A percentile compares a stretch with the other conserved stretches of the same genome.
phyloP scores from a whole-genome alignment of 495 filamentous ascomycete species.

The Cetradonia linearis region DNA sequence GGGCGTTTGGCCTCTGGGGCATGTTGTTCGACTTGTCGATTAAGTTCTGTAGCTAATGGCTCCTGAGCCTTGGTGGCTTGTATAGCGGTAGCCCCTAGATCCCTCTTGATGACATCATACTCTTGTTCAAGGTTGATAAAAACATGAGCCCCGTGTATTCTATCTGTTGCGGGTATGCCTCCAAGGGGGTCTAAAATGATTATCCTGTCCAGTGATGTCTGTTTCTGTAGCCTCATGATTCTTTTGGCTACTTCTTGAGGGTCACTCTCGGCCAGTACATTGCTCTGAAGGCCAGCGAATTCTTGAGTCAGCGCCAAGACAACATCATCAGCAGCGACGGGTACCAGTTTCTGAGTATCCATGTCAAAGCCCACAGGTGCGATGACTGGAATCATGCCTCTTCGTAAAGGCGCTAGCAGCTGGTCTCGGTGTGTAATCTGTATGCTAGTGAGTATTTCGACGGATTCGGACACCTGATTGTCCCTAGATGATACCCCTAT shows the following conservation, averaged over 20 bases:
- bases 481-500: slow-evolving; percentile 36
- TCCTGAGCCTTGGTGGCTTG: neutral
- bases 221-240: slow-evolving; percentile 38
- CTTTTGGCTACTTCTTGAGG: slow-evolving; percentile 34
- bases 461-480: slow-evolving; percentile 24
- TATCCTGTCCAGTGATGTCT: slow-evolving; percentile 67
- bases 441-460: slow-evolving; percentile 15
- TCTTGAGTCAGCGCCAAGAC: slow-evolving; percentile 62
- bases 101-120: slow-evolving; percentile 52
- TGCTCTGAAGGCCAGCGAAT: slow-evolving; percentile 48
- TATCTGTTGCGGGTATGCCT: slow-evolving; percentile 65
- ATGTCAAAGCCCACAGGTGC: slow-evolving; percentile 57
- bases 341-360: slow-evolving; percentile 44
- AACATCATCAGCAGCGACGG: slow-evolving; percentile 53
- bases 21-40: neutral
- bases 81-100: slow-evolving; percentile 37
- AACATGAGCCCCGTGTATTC: slow-evolving; percentile 62
- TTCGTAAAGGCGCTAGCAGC: slow-evolving; percentile 57
- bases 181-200: slow-evolving; percentile 84
- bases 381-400: slow-evolving; percentile 72
- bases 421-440: slow-evolving; percentile 48
- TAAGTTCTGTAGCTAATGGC: neutral
- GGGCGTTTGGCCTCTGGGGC: neutral
- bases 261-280: slow-evolving; percentile 39
- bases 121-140: slow-evolving; percentile 97